A percentile compares a stretch with the other conserved stretches of the same genome.
phyloP scores from a whole-genome alignment of 371 early-diverging fungal species.

The Mortierella polycephala region DNA sequence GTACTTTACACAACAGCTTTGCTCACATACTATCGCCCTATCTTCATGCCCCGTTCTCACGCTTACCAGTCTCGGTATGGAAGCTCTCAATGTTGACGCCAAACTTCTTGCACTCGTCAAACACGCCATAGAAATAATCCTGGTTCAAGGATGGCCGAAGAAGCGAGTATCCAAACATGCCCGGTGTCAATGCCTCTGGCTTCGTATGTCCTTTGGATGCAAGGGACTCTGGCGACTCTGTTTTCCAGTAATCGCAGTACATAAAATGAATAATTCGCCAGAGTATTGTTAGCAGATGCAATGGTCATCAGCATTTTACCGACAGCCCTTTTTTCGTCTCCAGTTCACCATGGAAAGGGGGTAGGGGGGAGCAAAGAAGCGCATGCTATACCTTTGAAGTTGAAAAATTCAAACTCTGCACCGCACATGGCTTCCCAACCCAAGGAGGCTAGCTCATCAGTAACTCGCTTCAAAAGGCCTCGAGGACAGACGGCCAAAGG shows the following conservation, averaged over 20 bases:
- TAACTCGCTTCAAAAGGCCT: slow-evolving; percentile 65
- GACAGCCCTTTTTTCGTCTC: no score
- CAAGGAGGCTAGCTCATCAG: slow-evolving; percentile 51
- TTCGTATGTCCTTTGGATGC: slow-evolving; percentile 66
- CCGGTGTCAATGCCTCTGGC: slow-evolving; percentile 71
- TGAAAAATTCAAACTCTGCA: slow-evolving; percentile 86
- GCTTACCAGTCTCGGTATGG: slow-evolving; percentile 81
- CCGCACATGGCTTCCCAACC: slow-evolving; percentile 75
- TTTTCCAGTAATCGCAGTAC: no score
- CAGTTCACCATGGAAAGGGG: no score
- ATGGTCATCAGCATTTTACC: no score
- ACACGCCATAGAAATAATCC: slow-evolving; percentile 78
- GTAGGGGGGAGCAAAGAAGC: no score
- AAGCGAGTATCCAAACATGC: slow-evolving; percentile 89
- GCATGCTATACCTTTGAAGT: slow-evolving; percentile 73
- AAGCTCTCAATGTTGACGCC: slow-evolving; percentile 79
- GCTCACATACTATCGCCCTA: no score
- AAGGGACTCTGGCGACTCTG: slow-evolving; percentile 76
- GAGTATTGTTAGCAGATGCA: no score
- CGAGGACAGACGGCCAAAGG: slow-evolving; percentile 79
- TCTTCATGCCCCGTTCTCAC: not conserved
- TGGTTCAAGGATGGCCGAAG: slow-evolving; percentile 76
- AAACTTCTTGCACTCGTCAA: slow-evolving; percentile 71
- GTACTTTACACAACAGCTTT: no score
- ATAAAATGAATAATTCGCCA: no score